Evolutionary conservation across 139 green algal species (phyloP).

Genomic region (Haematococcus sp.): DNA sequence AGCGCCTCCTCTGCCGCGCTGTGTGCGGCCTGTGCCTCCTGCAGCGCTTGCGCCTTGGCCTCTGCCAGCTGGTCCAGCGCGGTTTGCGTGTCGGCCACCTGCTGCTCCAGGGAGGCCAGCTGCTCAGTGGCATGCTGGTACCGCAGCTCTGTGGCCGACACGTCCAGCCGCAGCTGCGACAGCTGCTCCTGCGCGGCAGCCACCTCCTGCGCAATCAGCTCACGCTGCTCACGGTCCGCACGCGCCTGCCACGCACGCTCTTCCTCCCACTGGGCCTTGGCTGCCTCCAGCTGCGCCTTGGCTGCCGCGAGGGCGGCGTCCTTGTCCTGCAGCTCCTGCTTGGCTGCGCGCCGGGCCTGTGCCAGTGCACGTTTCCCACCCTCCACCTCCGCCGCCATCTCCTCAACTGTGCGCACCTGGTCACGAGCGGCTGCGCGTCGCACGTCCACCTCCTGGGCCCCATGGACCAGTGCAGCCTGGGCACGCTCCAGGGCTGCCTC

Average conservation of each 20-base stretch:
- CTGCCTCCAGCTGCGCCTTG: neutral
- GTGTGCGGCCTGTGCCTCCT: conserved; percentile 2
- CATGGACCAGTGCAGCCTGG: conserved; percentile 1
- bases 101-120: neutral
- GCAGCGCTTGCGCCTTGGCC: neutral
- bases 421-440: neutral
- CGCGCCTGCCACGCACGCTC: conserved; percentile 10
- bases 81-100: neutral
- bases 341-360: neutral
- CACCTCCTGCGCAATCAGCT: neutral
- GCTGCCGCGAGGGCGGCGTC: neutral
- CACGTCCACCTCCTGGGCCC: conserved; percentile 1
- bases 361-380: neutral
- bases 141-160: neutral
- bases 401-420: neutral
- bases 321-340: neutral
- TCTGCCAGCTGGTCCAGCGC: neutral
- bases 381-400: neutral
- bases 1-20: neutral
- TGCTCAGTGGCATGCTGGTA: neutral
- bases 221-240: neutral
- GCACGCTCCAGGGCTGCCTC: neutral
- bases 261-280: neutral
- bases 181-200: conserved; percentile 2
- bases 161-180: neutral